Percentiles rank a stretch among this genome's conserved stretches.
Evolutionary conservation across 768 basidiomycete species (phyloP).

Genomic region (Pholiota microspora): DNA sequence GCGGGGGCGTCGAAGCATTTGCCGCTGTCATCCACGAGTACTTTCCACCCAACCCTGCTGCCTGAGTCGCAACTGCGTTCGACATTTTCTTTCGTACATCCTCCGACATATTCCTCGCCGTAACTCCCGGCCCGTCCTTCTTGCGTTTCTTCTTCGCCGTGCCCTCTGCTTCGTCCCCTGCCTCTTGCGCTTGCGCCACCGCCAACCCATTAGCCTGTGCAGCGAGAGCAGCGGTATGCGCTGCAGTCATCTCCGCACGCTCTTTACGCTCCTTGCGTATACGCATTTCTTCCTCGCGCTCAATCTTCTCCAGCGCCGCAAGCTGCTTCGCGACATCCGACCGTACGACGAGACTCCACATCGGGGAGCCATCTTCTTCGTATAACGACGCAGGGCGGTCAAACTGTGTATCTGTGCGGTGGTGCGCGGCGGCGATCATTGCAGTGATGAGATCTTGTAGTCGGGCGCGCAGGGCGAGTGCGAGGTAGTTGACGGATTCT

Average conservation of each 20-base stretch:
- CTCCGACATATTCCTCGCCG: constrained; percentile 87
- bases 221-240: constrained; percentile 62
- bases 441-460: constrained; percentile 65
- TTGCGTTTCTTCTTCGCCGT: constrained; percentile 79
- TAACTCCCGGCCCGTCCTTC: constrained; percentile 80
- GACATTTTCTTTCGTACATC: constrained; percentile 91
- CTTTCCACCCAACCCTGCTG: constrained; percentile 79
- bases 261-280: constrained; percentile 78
- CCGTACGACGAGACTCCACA: constrained; percentile 82
- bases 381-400: constrained; percentile 67
- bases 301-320: constrained; percentile 68
- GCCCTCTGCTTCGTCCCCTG: constrained; percentile 24
- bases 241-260: constrained; percentile 68
- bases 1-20: constrained; percentile 18
- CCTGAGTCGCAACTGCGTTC: constrained; percentile 85
- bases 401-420: constrained; percentile 70
- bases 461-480: constrained; percentile 73
- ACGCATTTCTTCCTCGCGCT: constrained; percentile 81
- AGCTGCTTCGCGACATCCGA: constrained; percentile 80
- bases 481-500: constrained; percentile 74
- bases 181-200: constrained; percentile 22
- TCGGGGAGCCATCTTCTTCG: constrained; percentile 57
- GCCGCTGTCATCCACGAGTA: constrained; percentile 83
- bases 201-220: constrained; percentile 49
- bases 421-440: constrained; percentile 67